A percentile compares a stretch with the other conserved stretches of the same genome.
Conservation (phyloP, 2,329 filamentous ascomycete genomes). For the Cladophialophora chaetospira region DNA sequence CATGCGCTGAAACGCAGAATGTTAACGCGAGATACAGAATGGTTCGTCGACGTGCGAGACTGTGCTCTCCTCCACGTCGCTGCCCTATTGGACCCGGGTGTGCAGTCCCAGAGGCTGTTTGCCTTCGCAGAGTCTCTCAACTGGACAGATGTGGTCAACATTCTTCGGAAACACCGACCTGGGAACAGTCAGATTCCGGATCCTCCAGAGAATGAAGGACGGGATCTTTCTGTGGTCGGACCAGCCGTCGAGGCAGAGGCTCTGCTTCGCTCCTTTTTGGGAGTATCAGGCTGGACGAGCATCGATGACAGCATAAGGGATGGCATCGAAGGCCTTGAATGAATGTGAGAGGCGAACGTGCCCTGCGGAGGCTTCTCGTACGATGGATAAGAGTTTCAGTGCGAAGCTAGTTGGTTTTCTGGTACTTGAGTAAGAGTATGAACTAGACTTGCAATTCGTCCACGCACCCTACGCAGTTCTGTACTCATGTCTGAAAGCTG, state of each 20-base stretch:
- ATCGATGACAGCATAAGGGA: no score
- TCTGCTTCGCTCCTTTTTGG: no score
- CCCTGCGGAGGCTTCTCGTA: no score
- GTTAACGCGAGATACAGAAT: constrained; percentile 3
- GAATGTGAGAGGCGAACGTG: no score
- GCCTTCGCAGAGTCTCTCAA: constrained; percentile 53
- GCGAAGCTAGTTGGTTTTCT: no score
- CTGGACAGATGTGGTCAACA: constrained; percentile 46
- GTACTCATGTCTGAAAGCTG: no score
- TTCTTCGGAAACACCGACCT: constrained; percentile 38
- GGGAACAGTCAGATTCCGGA: constrained; percentile 3
- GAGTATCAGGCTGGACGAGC: background rate
- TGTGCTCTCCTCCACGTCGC: constrained; percentile 55
- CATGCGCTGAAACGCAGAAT: background rate
- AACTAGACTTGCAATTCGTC: no score
- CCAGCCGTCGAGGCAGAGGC: no score
- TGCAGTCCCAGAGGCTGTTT: constrained; percentile 56
- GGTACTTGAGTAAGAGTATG: no score
- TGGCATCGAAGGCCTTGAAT: no score
- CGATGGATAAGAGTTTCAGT: no score
- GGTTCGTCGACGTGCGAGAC: constrained; percentile 48
- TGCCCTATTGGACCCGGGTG: constrained; percentile 49
- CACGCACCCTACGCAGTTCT: no score
- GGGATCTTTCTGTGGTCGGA: constrained; percentile 3
- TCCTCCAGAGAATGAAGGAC: constrained; percentile 4